phyloP scores from a whole-genome alignment of 2,329 filamentous ascomycete genomes.

The Basipetospora chlamydospora region DNA sequence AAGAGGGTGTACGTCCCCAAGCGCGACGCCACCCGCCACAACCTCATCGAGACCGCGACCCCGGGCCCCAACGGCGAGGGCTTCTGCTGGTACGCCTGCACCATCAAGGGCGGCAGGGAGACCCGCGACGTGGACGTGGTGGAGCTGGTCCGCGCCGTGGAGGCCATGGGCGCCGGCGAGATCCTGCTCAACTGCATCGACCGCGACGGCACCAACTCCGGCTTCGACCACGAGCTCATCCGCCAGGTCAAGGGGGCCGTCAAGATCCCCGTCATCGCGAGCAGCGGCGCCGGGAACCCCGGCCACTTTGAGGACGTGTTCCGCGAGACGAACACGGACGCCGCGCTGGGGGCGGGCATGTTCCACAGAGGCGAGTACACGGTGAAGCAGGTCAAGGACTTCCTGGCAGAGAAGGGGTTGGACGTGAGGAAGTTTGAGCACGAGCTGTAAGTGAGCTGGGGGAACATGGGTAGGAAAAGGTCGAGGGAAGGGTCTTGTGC shows the following conservation, averaged over 20 bases:
- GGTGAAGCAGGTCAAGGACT: constrained; percentile 83
- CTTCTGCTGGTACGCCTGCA: constrained; percentile 95
- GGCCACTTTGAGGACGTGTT: constrained; percentile 88
- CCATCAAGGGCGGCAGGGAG: constrained; percentile 87
- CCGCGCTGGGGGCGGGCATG: constrained; percentile 90
- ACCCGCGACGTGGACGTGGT: constrained; percentile 88
- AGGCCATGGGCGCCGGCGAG: constrained; percentile 91
- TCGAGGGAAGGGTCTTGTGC: background rate
- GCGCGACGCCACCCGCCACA: constrained; percentile 55
- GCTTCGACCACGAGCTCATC: constrained; percentile 89
- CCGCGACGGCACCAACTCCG: constrained; percentile 84
- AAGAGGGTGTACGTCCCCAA: constrained; percentile 77
- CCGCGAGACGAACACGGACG: constrained; percentile 70
- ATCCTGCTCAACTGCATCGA: constrained; percentile 96
- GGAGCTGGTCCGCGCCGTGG: constrained; percentile 74
- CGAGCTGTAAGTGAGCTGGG: constrained; percentile 18
- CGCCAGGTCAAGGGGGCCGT: constrained; percentile 74
- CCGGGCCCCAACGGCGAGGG: constrained; percentile 63
- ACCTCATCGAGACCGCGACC: constrained; percentile 53
- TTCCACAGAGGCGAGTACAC: constrained; percentile 95
- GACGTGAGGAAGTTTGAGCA: constrained; percentile 68
- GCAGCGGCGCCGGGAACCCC: constrained; percentile 79
- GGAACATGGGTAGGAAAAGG: background rate
- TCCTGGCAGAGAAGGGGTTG: constrained; percentile 55
- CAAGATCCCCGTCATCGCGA: constrained; percentile 88